Evolutionary conservation across 2,329 filamentous ascomycete species (phyloP), one percentile per base, ranked within the genome.

Genomic region (Didymellaceae sp.): DNA sequence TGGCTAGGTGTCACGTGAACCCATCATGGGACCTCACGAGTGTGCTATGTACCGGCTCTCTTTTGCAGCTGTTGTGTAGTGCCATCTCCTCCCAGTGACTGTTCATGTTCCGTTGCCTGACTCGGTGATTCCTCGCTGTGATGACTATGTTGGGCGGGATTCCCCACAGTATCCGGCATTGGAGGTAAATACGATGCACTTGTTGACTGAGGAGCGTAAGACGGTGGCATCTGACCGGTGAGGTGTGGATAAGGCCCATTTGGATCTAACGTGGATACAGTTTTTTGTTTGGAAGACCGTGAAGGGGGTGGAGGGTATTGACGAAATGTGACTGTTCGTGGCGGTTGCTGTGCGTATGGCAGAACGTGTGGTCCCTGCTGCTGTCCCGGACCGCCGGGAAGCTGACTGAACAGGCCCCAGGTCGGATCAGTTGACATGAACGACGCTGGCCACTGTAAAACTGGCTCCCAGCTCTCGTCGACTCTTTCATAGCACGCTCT

Each of bases 371-470:
- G 17, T 10, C 20, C 31, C 13, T 41, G 44, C 10, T 5, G n/a
- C 5, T 28, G 44, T 17, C 24, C 30, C 6, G 45, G 24, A 14
- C 28, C 16, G 11, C 20, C 33, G 14, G 37, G 21, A 11, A 38
- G 16, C 10, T 21, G 31, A 26, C 38, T 33, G 17, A 52, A 52
- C 4, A 46, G 43, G 14, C n/a, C 39, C 20, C 46, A 60, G 6
- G 55, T 50, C n/a, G 46, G 22, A 8, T 22, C 33, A 8, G 49
- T 49, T 2, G 53, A 35, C 21, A 65, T 22, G 20, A 66, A 64
- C 0, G 63, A 57, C 6, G 60, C 16, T 9, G 65, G 66, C 69
- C 68, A 72, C 32, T 63, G 56, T 18, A 68, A 43, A 4, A 52
- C 54, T 3, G 54, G 52, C 9, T 56, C 24, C 68, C 69, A 71